A percentile compares a stretch with the other conserved stretches of the same genome.
These are phyloP conservation scores for Apocynum venetum DNA, from an alignment of 257 asterid species.

Conservation along the genomic window DNA sequence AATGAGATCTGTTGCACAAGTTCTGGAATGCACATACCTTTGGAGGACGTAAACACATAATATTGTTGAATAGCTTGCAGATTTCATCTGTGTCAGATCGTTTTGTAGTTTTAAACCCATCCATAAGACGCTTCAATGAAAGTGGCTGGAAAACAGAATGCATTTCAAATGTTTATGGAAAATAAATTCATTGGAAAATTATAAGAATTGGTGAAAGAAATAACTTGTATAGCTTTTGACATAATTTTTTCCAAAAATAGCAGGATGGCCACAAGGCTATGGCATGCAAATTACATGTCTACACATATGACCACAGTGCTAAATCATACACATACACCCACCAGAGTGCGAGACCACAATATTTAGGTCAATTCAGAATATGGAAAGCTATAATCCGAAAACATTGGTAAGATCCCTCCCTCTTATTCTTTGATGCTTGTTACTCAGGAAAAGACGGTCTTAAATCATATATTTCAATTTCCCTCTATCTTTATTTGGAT, in stretches of 20 bases:
- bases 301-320: not conserved
- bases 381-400: not conserved
- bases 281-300: not conserved
- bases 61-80: conserved; percentile 68
- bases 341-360: not conserved
- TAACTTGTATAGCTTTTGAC: not conserved
- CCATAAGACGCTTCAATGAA: conserved; percentile 71
- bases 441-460: not conserved
- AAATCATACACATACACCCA: not conserved
- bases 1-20: not conserved
- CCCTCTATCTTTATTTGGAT: not conserved
- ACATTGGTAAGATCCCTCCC: not conserved
- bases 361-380: not conserved
- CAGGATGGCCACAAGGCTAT: not conserved
- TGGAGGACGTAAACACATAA: conserved; percentile 63
- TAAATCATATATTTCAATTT: not conserved
- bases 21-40: conserved; percentile 43
- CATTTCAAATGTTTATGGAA: conserved; percentile 5
- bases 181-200: not conserved
- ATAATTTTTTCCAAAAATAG: not conserved
- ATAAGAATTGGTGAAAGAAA: not conserved
- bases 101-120: conserved; percentile 61
- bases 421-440: not conserved
- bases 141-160: conserved; percentile 69
- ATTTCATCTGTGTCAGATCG: conserved; percentile 63